Conservation (phyloP, 176 grass and related monocot species). For the Poa pratensis region DNA sequence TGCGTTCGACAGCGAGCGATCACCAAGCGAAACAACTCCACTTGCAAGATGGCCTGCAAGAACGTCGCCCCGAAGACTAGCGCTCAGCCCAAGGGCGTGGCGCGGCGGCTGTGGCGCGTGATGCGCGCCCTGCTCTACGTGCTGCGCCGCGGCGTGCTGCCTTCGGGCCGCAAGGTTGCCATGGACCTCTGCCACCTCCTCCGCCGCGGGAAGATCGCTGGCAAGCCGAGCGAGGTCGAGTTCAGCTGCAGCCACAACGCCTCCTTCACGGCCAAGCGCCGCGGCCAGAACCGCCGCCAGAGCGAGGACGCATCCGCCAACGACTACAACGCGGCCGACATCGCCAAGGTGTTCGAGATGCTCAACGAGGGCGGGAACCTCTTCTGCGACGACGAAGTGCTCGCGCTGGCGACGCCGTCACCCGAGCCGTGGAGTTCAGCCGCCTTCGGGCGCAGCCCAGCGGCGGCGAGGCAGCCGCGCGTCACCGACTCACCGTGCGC, state of each 20-base stretch:
- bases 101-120: conserved; percentile 67
- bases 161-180: conserved; percentile 79
- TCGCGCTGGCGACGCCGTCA: conserved; percentile 24
- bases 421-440: conserved; percentile 20
- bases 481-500: conserved; percentile 55
- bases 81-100: conserved; percentile 28
- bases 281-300: not conserved
- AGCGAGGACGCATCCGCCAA: not conserved
- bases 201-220: conserved; percentile 67
- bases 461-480: conserved; percentile 37
- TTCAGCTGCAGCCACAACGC: conserved; percentile 84
- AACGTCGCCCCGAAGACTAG: not conserved
- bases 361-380: conserved; percentile 45
- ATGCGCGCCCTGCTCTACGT: conserved; percentile 76
- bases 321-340: conserved; percentile 62
- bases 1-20: not conserved
- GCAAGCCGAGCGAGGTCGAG: conserved; percentile 74
- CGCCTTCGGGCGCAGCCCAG: not conserved
- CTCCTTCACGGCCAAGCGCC: conserved; percentile 37
- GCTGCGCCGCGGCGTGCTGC: conserved; percentile 49
- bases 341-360: conserved; percentile 68
- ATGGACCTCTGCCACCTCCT: conserved; percentile 78
- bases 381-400: conserved; percentile 8
- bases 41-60: conserved; percentile 31
- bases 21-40: not conserved